Evolutionary conservation across 2,329 filamentous ascomycete genomes (phyloP).

Genomic region (Teratosphaeria viscida): DNA sequence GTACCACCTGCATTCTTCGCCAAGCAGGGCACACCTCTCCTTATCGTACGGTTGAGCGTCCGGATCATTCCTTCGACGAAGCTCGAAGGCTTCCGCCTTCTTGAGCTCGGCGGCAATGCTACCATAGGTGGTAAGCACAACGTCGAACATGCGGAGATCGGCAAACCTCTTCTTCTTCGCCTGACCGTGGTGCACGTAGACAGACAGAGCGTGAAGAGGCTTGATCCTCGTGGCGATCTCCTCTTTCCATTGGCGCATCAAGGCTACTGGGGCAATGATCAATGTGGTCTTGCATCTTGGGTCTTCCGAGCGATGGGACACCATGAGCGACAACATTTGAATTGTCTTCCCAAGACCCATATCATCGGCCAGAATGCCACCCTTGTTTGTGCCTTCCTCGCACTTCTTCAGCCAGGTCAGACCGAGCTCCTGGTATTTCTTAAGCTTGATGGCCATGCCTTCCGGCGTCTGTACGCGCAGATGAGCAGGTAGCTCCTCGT

Average conservation of each 20-base stretch:
- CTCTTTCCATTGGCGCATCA: constrained; percentile 75
- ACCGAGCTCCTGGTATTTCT: constrained; percentile 73
- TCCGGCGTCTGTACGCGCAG: constrained; percentile 59
- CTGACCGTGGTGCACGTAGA: constrained; percentile 57
- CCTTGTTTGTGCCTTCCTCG: constrained; percentile 61
- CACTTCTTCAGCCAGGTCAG: constrained; percentile 66
- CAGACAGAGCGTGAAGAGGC: constrained; percentile 45
- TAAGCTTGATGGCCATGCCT: constrained; percentile 57
- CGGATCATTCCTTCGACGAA: constrained; percentile 38
- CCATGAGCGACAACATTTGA: constrained; percentile 67
- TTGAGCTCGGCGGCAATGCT: constrained; percentile 59
- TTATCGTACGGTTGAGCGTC: constrained; percentile 24
- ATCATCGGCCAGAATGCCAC: constrained; percentile 67
- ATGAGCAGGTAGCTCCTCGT: constrained; percentile 43
- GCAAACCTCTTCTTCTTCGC: constrained; percentile 49
- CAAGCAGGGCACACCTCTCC: constrained; percentile 30
- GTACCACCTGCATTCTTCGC: constrained; percentile 49
- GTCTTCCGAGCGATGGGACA: constrained; percentile 53
- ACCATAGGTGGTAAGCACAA: constrained; percentile 71
- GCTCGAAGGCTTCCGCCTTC: constrained; percentile 43
- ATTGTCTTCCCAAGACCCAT: constrained; percentile 84
- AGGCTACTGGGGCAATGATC: constrained; percentile 68
- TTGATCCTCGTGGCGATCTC: constrained; percentile 66
- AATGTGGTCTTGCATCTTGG: constrained; percentile 61
- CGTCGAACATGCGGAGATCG: constrained; percentile 55